Conservation (phyloP, 306 rosid species). For the Quercus parvula region DNA sequence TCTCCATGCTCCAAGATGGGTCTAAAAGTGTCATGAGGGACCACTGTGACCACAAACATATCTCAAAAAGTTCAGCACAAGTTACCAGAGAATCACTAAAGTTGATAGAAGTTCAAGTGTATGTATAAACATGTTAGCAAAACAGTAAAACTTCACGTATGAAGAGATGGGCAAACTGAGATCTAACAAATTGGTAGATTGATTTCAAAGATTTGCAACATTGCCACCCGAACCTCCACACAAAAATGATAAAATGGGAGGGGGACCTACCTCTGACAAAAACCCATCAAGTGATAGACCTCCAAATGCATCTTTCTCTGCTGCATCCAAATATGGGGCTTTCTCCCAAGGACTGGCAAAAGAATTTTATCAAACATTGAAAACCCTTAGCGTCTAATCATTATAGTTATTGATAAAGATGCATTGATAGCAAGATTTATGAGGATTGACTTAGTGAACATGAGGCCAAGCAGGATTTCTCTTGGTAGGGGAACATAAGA, state of each 20-base stretch:
- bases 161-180: not conserved
- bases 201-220: not conserved
- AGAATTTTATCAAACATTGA: slow-evolving; percentile 20
- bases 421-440: not conserved
- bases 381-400: slow-evolving; percentile 3
- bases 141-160: not conserved
- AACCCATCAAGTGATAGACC: slow-evolving; percentile 83
- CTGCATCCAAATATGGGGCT: slow-evolving; percentile 69
- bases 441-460: not conserved
- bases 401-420: slow-evolving; percentile 14
- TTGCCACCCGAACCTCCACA: not conserved
- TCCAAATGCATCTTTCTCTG: slow-evolving; percentile 75
- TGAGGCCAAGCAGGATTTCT: not conserved
- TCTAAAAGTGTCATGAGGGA: slow-evolving; percentile 86
- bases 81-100: not conserved
- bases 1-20: slow-evolving; percentile 79
- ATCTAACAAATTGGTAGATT: not conserved
- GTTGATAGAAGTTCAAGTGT: not conserved
- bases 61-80: slow-evolving; percentile 2
- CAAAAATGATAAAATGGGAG: not conserved
- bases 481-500: not conserved
- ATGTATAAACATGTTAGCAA: not conserved
- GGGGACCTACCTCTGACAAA: slow-evolving; percentile 45
- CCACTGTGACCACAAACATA: slow-evolving; percentile 59
- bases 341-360: slow-evolving; percentile 77